Conservation (phyloP, 2,329 filamentous ascomycete species). For the Fusarium sacchari region DNA sequence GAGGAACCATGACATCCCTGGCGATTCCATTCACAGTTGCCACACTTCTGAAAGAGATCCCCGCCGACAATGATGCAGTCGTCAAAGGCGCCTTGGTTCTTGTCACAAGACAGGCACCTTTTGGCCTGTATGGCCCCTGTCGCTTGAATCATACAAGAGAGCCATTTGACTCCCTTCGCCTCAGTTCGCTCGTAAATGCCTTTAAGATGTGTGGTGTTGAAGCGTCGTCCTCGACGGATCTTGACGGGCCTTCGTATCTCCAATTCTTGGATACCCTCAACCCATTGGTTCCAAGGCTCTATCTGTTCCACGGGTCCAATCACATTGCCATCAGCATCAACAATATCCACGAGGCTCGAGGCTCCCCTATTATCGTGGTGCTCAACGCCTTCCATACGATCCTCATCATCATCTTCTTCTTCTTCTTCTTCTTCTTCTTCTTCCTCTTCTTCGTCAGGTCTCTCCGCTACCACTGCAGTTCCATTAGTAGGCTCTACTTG, state of each 20-base stretch:
- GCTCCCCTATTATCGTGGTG: conserved; percentile 15
- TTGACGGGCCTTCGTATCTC: conserved; percentile 53
- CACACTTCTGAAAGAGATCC: conserved; percentile 57
- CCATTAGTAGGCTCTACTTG: conserved; percentile 2
- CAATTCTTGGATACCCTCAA: conserved; percentile 50
- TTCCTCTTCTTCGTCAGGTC: neutral
- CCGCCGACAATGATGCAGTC: conserved; percentile 57
- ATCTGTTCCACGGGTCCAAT: conserved; percentile 53
- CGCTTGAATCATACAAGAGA: conserved; percentile 62
- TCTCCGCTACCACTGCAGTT: neutral
- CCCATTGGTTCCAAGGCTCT: conserved; percentile 53
- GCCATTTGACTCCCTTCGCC: conserved; percentile 56
- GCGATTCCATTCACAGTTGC: conserved; percentile 63
- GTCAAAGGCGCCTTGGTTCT: conserved; percentile 56
- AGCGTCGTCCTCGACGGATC: conserved; percentile 55
- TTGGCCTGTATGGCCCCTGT: conserved; percentile 54
- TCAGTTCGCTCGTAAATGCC: conserved; percentile 56
- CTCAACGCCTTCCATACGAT: conserved; percentile 37
- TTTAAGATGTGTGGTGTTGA: conserved; percentile 52
- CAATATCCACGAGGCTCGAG: conserved; percentile 48
- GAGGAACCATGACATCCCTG: conserved; percentile 50
- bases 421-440: conserved; percentile 5
- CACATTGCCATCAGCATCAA: conserved; percentile 50
- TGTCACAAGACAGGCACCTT: conserved; percentile 55
- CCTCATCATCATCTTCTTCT: conserved; percentile 7